Conservation (phyloP, 2,329 filamentous ascomycete genomes). For the Cercospora zeina region DNA sequence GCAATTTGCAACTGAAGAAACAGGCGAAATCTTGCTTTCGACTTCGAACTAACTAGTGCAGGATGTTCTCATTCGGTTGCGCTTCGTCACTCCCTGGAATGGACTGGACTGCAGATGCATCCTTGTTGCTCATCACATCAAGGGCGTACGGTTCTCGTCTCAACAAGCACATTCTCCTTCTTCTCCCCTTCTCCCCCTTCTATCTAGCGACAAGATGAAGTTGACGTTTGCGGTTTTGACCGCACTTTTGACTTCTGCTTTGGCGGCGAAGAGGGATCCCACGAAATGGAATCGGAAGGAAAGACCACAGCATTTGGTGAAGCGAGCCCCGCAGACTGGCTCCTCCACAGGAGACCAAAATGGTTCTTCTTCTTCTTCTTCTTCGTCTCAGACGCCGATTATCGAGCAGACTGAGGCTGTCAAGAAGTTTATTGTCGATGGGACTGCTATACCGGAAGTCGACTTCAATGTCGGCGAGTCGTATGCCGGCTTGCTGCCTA, state of each 20-base stretch:
- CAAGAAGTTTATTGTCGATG: constrained; percentile 45
- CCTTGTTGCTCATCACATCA: too few relatives aligned
- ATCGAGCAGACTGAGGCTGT: constrained; percentile 48
- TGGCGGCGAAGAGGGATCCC: constrained; percentile 7
- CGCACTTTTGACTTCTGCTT: background rate
- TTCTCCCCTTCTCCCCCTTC: background rate
- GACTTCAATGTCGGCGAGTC: constrained; percentile 42
- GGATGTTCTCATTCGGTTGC: too few relatives aligned
- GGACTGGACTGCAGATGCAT: too few relatives aligned
- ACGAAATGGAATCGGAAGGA: constrained; percentile 3
- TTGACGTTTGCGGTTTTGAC: background rate
- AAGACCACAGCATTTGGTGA: background rate
- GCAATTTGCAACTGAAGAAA: too few relatives aligned
- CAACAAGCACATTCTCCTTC: background rate
- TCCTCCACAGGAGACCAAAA: background rate
- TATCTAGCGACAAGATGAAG: background rate
- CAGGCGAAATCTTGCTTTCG: too few relatives aligned
- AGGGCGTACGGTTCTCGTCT: background rate
- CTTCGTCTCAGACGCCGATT: constrained; percentile 30
- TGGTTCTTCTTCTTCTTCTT: too few relatives aligned
- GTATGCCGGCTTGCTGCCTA: constrained; percentile 39
- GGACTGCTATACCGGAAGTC: constrained; percentile 39
- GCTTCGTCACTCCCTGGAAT: too few relatives aligned
- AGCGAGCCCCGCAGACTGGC: background rate
- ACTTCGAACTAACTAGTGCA: too few relatives aligned